A percentile compares a stretch with the other conserved stretches of the same genome.
phyloP scores from a whole-genome alignment of 2,329 filamentous ascomycete species.

The Alternaria panax region DNA sequence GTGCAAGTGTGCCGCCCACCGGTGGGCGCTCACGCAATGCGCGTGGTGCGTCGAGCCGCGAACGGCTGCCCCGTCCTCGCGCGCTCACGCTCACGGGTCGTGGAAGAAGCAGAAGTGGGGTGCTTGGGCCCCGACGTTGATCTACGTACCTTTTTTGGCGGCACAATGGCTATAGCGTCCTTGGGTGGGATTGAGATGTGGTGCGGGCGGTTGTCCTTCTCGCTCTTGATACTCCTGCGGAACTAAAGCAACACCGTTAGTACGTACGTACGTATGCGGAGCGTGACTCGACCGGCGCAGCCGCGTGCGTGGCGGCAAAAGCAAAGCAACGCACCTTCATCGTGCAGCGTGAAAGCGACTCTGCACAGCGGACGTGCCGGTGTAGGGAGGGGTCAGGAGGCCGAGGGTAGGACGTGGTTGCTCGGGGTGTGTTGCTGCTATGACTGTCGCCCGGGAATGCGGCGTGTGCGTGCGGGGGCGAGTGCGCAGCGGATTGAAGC shows the following conservation, averaged over 20 bases:
- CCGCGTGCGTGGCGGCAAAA: conserved; percentile 13
- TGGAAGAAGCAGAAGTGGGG: conserved; percentile 2
- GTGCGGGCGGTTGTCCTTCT: conserved; percentile 76
- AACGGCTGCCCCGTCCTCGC: neutral
- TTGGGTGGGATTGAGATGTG: conserved; percentile 83
- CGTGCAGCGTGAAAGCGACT: conserved; percentile 22
- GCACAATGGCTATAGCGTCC: conserved; percentile 85
- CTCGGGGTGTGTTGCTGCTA: neutral
- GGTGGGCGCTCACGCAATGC: conserved; percentile 5
- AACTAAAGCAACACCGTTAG: conserved; percentile 56
- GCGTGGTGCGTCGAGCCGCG: neutral
- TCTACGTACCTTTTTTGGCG: conserved; percentile 81
- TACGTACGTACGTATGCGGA: conserved; percentile 31
- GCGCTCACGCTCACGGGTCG: neutral
- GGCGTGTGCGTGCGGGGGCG: conserved; percentile 17
- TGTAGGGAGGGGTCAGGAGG: conserved; percentile 16
- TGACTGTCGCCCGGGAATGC: conserved; percentile 14
- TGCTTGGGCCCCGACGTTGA: neutral
- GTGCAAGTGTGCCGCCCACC: neutral
- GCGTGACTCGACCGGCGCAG: conserved; percentile 27
- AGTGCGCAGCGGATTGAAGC: conserved; percentile 12
- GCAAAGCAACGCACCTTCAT: conserved; percentile 29
- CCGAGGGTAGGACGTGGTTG: conserved; percentile 1
- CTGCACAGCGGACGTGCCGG: conserved; percentile 16
- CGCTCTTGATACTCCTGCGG: conserved; percentile 87